Conservation (phyloP, 2,329 filamentous ascomycete genomes). For the Seiridium cupressi region DNA sequence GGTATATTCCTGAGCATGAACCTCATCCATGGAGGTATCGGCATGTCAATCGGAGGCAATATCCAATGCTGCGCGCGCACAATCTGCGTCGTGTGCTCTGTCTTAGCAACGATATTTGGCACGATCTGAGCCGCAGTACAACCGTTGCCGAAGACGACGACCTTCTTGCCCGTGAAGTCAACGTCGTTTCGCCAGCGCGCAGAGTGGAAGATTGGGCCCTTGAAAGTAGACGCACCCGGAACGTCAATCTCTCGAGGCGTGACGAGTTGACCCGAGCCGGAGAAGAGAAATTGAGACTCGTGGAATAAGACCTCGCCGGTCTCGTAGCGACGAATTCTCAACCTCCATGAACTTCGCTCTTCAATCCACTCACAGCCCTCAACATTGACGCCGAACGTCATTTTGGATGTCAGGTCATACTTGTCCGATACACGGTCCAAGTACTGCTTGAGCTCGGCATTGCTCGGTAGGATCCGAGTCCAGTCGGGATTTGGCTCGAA, state of each 20-base stretch:
- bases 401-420: conserved; percentile 36
- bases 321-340: conserved; percentile 24
- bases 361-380: conserved; percentile 37
- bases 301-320: conserved; percentile 25
- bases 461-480: conserved; percentile 55
- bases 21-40: conserved; percentile 14
- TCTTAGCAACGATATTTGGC: conserved; percentile 28
- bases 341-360: conserved; percentile 29
- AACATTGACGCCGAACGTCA: conserved; percentile 36
- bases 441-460: conserved; percentile 56
- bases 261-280: conserved; percentile 31
- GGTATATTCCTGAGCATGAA: conserved; percentile 46
- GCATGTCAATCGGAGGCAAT: conserved; percentile 27
- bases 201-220: conserved; percentile 29
- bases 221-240: conserved; percentile 25
- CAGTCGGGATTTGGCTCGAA: conserved; percentile 62
- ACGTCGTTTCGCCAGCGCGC: conserved; percentile 25
- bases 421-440: conserved; percentile 49
- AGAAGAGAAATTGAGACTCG: conserved; percentile 39
- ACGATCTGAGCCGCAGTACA: conserved; percentile 35
- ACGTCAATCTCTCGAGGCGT: conserved; percentile 30
- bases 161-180: conserved; percentile 23
- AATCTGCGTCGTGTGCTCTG: conserved; percentile 37
- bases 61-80: conserved; percentile 42
- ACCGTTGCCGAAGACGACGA: conserved; percentile 34